A percentile compares a stretch with the other conserved stretches of the same genome.
Evolutionary conservation across 2,329 filamentous ascomycete species (phyloP).

Genomic region (Colletotrichum ledebouriae): DNA sequence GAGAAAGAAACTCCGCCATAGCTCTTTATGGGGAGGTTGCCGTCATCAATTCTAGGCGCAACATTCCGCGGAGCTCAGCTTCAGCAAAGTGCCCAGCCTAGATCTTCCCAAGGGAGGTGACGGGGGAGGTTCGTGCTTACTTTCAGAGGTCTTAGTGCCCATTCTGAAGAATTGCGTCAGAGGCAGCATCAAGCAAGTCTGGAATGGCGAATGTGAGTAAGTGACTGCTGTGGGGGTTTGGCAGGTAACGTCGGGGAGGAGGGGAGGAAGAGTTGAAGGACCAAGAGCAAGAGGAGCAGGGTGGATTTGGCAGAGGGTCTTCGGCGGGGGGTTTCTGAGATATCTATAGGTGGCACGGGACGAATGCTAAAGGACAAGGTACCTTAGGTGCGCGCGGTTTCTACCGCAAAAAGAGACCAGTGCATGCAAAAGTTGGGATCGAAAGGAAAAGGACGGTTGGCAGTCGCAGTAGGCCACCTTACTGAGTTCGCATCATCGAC

Average conservation of each 20-base stretch:
- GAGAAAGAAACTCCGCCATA: neutral
- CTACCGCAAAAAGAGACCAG: conserved; percentile 27
- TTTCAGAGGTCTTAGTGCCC: conserved; percentile 37
- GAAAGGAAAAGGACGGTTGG: neutral
- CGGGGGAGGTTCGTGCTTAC: conserved; percentile 26
- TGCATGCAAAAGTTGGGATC: conserved; percentile 27
- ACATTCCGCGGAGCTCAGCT: neutral
- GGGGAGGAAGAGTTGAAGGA: conserved; percentile 5
- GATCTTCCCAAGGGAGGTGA: neutral
- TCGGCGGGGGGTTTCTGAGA: neutral
- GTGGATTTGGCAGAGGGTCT: conserved; percentile 4
- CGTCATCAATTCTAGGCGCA: conserved; percentile 14
- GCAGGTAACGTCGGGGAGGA: neutral
- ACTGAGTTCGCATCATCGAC: conserved; percentile 40
- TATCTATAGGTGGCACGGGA: conserved; percentile 20
- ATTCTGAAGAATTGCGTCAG: conserved; percentile 34
- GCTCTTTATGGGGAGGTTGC: conserved; percentile 13
- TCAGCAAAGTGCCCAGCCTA: neutral
- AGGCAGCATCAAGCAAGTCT: conserved; percentile 22
- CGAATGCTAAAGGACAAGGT: neutral
- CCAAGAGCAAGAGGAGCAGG: conserved; percentile 9
- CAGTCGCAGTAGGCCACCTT: neutral
- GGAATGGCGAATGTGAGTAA: conserved; percentile 18
- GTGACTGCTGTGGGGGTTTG: conserved; percentile 13
- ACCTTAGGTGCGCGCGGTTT: conserved; percentile 14